Base-by-base conservation (phyloP, 169 alveolate genomes). In the Eimeria acervulina region DNA sequence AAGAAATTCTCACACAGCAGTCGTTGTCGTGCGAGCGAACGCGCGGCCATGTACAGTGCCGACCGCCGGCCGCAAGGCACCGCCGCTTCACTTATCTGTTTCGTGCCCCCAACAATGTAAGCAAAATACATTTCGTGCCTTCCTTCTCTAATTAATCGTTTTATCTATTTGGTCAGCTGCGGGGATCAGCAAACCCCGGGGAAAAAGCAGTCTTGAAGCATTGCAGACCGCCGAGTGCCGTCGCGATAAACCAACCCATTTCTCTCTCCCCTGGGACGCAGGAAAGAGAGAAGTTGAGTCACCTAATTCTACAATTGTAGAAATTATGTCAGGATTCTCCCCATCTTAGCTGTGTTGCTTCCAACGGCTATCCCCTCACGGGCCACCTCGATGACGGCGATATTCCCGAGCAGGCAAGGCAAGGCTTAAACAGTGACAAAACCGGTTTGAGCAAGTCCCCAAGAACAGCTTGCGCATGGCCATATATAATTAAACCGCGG, bases 11-110 rank as follows among this genome's bases (percentile, higher is more conserved):
- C 44, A 31, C 42, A 31, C 78, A 28, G 5, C 44, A n/a, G 26
- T 21, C 21, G 26, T 66, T 31, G 31, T 28, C 78, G 44, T 31
- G 7, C 7, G 78, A 66, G 78, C 40, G 44, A 31, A 4, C 42
- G 44, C 78, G 44, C 44, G 21, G 78, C 78, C 44, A n/a, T n/a
- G 72, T 61, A 33, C 72, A 26, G 38, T 66, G 78, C 78, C 78
- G 78, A 8, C 78, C 40, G 78, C 23, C 78, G 78, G 40, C 78
- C 78, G 44, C 78, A 66, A 66, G 19, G 44, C 40, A 31, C 78
- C 44, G 12, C 44, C 21, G 12, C 2, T 66, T 1, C 44, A 66
- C 44, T 66, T 66, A 28, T 6, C 40, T 66, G 78, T 66, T 28
- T 31, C 2, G 44, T 31, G 28, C 26, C 78, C 40, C 4, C 21